Evolutionary conservation across 2,329 filamentous ascomycete species (phyloP).

Genomic region (Gremmenia infestans): DNA sequence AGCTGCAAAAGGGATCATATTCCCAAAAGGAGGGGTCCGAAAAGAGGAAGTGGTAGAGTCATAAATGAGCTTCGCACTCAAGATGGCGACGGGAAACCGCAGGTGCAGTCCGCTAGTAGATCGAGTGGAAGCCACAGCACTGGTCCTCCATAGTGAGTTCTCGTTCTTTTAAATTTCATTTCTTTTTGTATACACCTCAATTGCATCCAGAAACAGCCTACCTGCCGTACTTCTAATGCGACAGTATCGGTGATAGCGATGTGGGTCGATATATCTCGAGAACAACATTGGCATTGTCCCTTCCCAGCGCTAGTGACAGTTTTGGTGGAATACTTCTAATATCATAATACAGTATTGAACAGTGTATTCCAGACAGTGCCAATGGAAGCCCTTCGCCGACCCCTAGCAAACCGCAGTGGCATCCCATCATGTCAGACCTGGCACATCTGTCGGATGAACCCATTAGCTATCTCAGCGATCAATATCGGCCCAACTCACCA

Average conservation of each 20-base stretch:
- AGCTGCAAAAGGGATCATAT: slow-evolving; percentile 61
- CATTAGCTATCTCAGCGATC: slow-evolving; percentile 32
- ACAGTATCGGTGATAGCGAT: not conserved
- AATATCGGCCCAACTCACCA: slow-evolving; percentile 41
- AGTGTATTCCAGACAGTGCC: slow-evolving; percentile 22
- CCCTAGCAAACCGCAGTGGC: slow-evolving; percentile 15
- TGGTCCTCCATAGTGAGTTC: slow-evolving; percentile 21
- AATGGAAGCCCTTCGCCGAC: slow-evolving; percentile 16
- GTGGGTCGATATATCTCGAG: not conserved
- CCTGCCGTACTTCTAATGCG: not conserved
- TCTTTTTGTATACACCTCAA: not conserved
- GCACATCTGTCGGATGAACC: slow-evolving; percentile 37
- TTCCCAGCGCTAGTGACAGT: no score
- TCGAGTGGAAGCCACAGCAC: slow-evolving; percentile 19
- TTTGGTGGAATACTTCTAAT: not conserved
- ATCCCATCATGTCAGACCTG: slow-evolving; percentile 30
- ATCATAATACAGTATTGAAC: slow-evolving; percentile 18
- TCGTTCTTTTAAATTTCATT: not conserved
- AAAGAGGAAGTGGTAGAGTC: slow-evolving; percentile 56
- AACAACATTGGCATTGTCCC: not conserved
- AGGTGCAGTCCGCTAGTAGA: slow-evolving; percentile 31
- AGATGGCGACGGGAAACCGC: slow-evolving; percentile 40
- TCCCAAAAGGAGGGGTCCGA: slow-evolving; percentile 59
- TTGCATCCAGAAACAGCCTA: not conserved
- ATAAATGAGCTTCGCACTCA: slow-evolving; percentile 54